phyloP scores from a whole-genome alignment of 192 early-diverging fungal species.

The Coemansia aciculifera region DNA sequence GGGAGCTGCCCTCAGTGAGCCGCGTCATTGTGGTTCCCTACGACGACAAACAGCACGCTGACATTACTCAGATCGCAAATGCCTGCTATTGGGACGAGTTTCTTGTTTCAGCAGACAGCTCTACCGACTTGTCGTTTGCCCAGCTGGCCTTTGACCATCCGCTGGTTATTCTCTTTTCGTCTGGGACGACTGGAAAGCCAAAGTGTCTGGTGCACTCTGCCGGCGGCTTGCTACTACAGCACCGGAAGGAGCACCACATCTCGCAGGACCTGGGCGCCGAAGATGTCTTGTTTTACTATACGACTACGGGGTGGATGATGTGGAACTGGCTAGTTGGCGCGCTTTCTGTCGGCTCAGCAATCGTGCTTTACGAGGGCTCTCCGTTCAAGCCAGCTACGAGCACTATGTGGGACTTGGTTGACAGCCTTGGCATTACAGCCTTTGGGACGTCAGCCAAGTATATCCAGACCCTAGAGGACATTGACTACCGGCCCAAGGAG shows the following conservation, averaged over 20 bases:
- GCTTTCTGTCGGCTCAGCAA: slow-evolving; percentile 73
- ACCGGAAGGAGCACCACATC: slow-evolving; percentile 91
- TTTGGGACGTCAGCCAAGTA: slow-evolving; percentile 97
- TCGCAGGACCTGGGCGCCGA: slow-evolving; percentile 71
- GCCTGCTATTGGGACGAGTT: slow-evolving; percentile 58
- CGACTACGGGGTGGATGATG: slow-evolving; percentile 98
- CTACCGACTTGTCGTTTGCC: slow-evolving; percentile 64
- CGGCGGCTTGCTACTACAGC: slow-evolving; percentile 87
- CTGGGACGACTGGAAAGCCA: slow-evolving; percentile 93
- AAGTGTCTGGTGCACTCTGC: slow-evolving; percentile 96
- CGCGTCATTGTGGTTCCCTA: slow-evolving; percentile 83
- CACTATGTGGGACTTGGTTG: slow-evolving; percentile 77
- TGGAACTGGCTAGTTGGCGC: slow-evolving; percentile 96
- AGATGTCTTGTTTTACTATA: slow-evolving; percentile 91
- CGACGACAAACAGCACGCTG: slow-evolving; percentile 32
- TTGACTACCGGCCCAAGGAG: slow-evolving; percentile 62
- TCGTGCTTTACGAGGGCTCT: slow-evolving; percentile 91
- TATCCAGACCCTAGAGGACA: slow-evolving; percentile 85
- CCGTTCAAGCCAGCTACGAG: slow-evolving; percentile 83
- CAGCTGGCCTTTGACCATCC: slow-evolving; percentile 92
- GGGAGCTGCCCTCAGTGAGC: slow-evolving; percentile 67
- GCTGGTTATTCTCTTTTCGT: slow-evolving; percentile 87
- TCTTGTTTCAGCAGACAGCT: slow-evolving; percentile 42
- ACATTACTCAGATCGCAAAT: slow-evolving; percentile 30
- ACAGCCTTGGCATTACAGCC: slow-evolving; percentile 74